Evolutionary conservation across 805 yeast species (phyloP).

Genomic region (Yarrowia osloensis): DNA sequence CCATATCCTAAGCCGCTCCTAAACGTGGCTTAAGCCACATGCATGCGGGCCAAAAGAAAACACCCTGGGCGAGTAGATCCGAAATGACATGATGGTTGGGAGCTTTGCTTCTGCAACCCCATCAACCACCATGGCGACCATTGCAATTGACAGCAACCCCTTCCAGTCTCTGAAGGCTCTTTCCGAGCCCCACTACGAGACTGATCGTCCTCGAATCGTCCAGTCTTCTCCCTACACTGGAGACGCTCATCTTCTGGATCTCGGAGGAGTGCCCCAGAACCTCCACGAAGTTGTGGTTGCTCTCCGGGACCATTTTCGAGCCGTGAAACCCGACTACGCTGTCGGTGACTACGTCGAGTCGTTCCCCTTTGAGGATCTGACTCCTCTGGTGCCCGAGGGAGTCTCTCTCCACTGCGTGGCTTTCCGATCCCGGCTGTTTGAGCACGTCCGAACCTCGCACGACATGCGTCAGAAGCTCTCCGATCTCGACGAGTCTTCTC

Average conservation of each 20-base stretch:
- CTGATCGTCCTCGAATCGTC: neutral
- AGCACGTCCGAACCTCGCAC: conserved; percentile 39
- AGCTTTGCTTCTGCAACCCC: neutral
- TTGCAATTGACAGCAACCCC: conserved; percentile 19
- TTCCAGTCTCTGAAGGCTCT: neutral
- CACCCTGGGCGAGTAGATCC: neutral
- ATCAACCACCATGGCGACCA: neutral
- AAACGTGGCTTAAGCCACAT: conserved; percentile 22
- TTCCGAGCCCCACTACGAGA: neutral
- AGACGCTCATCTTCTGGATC: neutral
- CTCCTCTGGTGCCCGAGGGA: neutral
- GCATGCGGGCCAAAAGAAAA: neutral
- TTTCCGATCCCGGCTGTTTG: conserved; percentile 43
- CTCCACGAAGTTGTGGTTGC: neutral
- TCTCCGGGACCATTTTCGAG: neutral
- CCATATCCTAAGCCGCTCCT: neutral
- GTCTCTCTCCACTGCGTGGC: conserved; percentile 38
- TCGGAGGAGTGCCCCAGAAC: neutral
- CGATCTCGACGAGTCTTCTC: conserved; percentile 43
- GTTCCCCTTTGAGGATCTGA: neutral
- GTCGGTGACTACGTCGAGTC: neutral
- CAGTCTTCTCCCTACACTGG: conserved; percentile 11
- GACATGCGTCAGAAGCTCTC: conserved; percentile 41
- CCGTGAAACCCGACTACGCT: conserved; percentile 1
- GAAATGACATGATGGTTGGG: neutral